Percentiles rank a stretch among this genome's conserved stretches.
Conservation (phyloP, 2,329 filamentous ascomycete genomes). For the Fusarium nygamai region DNA sequence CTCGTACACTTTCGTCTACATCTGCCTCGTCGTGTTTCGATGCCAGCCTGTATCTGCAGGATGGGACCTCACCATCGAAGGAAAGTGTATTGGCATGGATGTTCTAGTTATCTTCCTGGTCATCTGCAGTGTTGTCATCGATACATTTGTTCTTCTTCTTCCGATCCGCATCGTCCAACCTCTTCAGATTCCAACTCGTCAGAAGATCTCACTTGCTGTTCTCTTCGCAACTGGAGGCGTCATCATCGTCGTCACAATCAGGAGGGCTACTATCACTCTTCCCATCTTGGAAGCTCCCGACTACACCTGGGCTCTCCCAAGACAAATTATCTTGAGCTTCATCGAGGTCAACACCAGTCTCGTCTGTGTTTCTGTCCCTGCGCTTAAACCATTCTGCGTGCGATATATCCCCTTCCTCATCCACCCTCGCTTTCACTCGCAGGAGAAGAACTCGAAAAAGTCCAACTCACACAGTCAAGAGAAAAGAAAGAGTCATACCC, state of each 20-base stretch:
- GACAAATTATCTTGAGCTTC: slow-evolving; percentile 53
- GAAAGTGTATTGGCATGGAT: slow-evolving; percentile 53
- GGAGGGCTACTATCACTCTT: slow-evolving; percentile 41
- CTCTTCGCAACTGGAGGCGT: slow-evolving; percentile 53
- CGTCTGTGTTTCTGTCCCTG: slow-evolving; percentile 59
- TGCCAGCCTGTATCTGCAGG: slow-evolving; percentile 54
- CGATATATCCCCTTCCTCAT: slow-evolving; percentile 45
- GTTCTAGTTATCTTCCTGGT: slow-evolving; percentile 41
- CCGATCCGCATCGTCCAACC: slow-evolving; percentile 56
- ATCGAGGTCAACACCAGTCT: slow-evolving; percentile 62
- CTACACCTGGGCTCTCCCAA: slow-evolving; percentile 43
- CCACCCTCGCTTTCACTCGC: slow-evolving; percentile 36
- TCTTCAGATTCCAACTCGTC: slow-evolving; percentile 57
- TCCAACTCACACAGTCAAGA: slow-evolving; percentile 22
- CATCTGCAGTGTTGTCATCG: slow-evolving; percentile 56
- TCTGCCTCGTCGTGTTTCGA: slow-evolving; percentile 52
- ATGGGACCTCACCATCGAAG: slow-evolving; percentile 52
- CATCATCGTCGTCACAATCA: slow-evolving; percentile 44
- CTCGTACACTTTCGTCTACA: slow-evolving; percentile 53
- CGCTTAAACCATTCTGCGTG: slow-evolving; percentile 59
- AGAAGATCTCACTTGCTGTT: slow-evolving; percentile 60
- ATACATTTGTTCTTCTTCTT: slow-evolving; percentile 56
- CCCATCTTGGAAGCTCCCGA: slow-evolving; percentile 36
- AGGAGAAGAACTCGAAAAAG: slow-evolving; percentile 31
- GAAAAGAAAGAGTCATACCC: slow-evolving; percentile 26